Percentiles rank a stretch among this genome's conserved stretches.
Evolutionary conservation across 495 filamentous ascomycete species (phyloP).

Genomic region (Rhizodiscina lignyota): DNA sequence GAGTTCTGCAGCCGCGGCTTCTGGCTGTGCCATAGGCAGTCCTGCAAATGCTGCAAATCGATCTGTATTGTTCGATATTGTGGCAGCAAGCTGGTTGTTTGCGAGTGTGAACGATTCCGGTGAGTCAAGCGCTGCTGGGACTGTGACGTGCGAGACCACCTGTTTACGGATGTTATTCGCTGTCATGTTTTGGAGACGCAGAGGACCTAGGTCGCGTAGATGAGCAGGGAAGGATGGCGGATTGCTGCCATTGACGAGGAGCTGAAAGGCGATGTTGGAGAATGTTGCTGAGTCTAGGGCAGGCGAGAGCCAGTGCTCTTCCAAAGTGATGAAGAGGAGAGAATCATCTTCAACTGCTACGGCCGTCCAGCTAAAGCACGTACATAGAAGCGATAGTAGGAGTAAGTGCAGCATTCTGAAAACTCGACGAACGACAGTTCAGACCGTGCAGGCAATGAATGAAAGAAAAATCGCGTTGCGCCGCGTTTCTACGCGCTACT

Average conservation of each 20-base stretch:
- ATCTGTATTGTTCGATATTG: constrained; percentile 7
- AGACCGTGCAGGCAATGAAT: too few species aligned
- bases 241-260: too few species aligned
- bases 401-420: too few species aligned
- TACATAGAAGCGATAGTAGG: too few species aligned
- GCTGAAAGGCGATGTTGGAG: constrained; percentile 18
- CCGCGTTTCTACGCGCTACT: too few species aligned
- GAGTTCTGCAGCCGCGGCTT: constrained; percentile 10
- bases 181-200: not conserved
- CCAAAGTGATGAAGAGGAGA: constrained; percentile 42
- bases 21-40: constrained; percentile 5
- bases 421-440: too few species aligned
- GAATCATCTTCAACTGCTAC: too few species aligned
- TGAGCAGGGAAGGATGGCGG: constrained; percentile 19
- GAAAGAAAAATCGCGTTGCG: too few species aligned
- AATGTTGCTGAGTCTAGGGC: too few species aligned
- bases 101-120: not conserved
- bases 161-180: not conserved
- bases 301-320: constrained; percentile 40
- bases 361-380: too few species aligned
- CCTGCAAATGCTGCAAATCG: constrained; percentile 11
- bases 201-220: constrained; percentile 4
- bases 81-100: constrained; percentile 13
- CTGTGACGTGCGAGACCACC: not conserved
- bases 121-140: not conserved